A percentile compares a stretch with the other conserved stretches of the same genome.
Conservation (phyloP, 192 early-diverging fungal genomes). For the Backusella australiensis region DNA sequence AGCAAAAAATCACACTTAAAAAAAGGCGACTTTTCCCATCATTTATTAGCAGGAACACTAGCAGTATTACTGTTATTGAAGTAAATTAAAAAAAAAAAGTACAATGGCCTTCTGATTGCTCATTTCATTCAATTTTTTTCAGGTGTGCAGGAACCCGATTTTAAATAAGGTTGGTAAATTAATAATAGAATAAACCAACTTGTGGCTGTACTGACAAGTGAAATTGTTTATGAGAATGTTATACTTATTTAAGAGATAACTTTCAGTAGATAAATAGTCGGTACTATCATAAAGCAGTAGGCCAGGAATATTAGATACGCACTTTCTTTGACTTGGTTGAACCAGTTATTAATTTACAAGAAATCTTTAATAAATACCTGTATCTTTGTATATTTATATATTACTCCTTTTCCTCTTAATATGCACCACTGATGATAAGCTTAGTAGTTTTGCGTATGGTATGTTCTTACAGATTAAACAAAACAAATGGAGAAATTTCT, state of each 20-base stretch:
- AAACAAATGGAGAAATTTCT: background rate
- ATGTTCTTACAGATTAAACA: background rate
- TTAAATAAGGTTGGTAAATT: background rate
- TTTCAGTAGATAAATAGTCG: background rate
- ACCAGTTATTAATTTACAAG: background rate
- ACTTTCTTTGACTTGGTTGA: background rate
- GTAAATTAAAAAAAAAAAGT: background rate
- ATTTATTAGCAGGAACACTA: background rate
- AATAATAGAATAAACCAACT: background rate
- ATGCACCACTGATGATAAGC: background rate
- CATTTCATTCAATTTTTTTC: background rate
- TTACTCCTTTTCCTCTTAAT: background rate
- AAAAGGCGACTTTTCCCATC: no score
- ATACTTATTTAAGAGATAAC: background rate
- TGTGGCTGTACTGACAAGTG: background rate
- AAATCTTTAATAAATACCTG: background rate
- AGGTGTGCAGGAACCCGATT: background rate
- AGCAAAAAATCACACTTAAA: no score
- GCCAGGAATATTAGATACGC: background rate
- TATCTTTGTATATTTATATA: background rate
- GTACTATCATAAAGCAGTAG: background rate
- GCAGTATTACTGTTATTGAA: background rate
- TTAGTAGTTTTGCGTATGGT: background rate
- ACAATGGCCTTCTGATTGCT: background rate
- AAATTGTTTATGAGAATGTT: background rate